These are phyloP conservation scores for Leucocoprinus leucothites DNA, from an alignment of 768 basidiomycete genomes.

Conservation along the genomic window DNA sequence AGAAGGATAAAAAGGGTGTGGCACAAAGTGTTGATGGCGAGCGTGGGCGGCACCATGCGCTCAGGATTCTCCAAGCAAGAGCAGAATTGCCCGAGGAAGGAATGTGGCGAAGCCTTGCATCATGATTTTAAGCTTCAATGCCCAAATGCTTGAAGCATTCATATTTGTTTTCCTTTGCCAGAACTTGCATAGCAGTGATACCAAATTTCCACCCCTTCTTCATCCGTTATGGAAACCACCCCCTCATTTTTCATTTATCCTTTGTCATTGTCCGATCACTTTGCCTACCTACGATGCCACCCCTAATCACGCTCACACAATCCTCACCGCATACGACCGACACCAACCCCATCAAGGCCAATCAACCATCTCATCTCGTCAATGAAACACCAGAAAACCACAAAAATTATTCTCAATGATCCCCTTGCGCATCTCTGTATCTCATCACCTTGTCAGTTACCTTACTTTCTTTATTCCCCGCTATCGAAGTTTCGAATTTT, in stretches of 20 bases:
- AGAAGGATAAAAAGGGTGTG: constrained; percentile 18
- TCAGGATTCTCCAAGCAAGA: constrained; percentile 68
- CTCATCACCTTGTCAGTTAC: background rate
- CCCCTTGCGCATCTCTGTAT: background rate
- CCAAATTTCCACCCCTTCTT: constrained; percentile 1
- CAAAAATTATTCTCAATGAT: background rate
- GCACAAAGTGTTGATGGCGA: constrained; percentile 30
- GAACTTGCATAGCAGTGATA: constrained; percentile 9
- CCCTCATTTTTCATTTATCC: background rate
- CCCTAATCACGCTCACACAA: background rate
- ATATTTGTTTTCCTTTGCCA: background rate
- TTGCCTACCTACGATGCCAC: background rate
- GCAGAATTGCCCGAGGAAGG: constrained; percentile 66
- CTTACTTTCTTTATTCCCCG: background rate
- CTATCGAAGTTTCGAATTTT: background rate
- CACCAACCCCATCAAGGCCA: background rate
- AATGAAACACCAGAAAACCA: background rate
- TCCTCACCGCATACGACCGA: background rate
- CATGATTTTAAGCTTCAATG: constrained; percentile 13
- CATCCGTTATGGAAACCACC: constrained; percentile 1
- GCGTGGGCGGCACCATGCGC: constrained; percentile 55
- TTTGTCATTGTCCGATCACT: background rate
- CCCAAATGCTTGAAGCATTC: background rate
- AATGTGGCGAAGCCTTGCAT: constrained; percentile 81
- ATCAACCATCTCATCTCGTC: background rate